Percentiles rank a stretch among this genome's conserved stretches.
phyloP scores from a whole-genome alignment of 1,284 basidiomycete genomes.

The Puccinia brachypodii region DNA sequence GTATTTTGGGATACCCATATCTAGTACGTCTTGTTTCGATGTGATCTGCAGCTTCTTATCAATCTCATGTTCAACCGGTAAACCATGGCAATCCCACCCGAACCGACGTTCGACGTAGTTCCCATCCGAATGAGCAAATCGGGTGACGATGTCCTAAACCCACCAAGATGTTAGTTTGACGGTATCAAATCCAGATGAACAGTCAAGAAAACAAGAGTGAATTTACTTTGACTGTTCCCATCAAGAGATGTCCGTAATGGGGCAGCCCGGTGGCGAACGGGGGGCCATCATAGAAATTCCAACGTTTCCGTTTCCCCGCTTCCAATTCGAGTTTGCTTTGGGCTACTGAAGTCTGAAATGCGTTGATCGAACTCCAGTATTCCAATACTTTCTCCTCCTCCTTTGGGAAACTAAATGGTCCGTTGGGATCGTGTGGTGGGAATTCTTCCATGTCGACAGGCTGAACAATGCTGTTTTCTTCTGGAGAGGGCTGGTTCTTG shows the following conservation, averaged over 20 bases:
- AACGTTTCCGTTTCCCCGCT: slow-evolving; percentile 30
- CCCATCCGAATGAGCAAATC: slow-evolving; percentile 90
- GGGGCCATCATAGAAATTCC: slow-evolving; percentile 88
- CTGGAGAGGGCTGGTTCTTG: background rate
- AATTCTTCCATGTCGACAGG: background rate
- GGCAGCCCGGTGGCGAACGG: slow-evolving; percentile 97
- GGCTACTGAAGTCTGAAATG: slow-evolving; percentile 81
- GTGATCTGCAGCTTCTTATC: slow-evolving; percentile 95
- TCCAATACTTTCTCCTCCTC: slow-evolving; percentile 77
- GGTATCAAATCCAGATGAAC: background rate
- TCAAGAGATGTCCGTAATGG: slow-evolving; percentile 79
- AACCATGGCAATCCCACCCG: slow-evolving; percentile 99
- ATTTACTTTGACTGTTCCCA: slow-evolving; percentile 80
- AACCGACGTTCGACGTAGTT: slow-evolving; percentile 93
- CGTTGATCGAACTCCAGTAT: slow-evolving; percentile 96
- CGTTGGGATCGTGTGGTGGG: slow-evolving; percentile 61
- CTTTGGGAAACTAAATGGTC: slow-evolving; percentile 80
- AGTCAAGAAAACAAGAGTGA: background rate
- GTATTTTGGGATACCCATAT: slow-evolving; percentile 95
- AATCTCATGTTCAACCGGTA: slow-evolving; percentile 99
- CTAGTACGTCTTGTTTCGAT: slow-evolving; percentile 88
- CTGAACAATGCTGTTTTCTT: background rate
- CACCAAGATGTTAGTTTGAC: background rate
- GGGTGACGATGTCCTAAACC: slow-evolving; percentile 89
- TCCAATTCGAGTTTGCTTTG: slow-evolving; percentile 64